Evolutionary conservation across 2,329 filamentous ascomycete species (phyloP).

Genomic region (Claviceps citrina): DNA sequence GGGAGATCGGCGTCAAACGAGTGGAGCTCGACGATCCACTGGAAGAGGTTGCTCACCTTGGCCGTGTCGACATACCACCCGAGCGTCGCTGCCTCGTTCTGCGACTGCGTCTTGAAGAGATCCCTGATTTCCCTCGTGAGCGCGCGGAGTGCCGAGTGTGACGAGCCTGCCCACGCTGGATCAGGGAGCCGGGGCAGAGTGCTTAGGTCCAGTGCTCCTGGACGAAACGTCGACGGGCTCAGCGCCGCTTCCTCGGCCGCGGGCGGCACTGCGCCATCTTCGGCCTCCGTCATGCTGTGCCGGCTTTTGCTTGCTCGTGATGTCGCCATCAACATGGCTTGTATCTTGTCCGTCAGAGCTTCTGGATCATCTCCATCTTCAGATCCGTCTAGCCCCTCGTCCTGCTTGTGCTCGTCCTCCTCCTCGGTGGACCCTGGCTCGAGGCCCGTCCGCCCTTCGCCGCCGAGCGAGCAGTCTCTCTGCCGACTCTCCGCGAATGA

Average conservation of each 20-base stretch:
- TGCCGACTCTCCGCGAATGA: constrained; percentile 5
- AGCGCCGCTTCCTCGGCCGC: no score
- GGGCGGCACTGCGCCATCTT: background rate
- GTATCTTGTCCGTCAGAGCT: background rate
- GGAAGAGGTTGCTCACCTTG: constrained; percentile 60
- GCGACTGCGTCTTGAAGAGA: constrained; percentile 49
- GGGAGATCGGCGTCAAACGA: constrained; percentile 57
- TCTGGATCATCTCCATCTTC: constrained; percentile 3
- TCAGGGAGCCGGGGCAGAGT: constrained; percentile 45
- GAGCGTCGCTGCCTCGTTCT: constrained; percentile 46
- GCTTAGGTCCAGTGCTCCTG: constrained; percentile 47
- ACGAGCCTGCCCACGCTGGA: constrained; percentile 17
- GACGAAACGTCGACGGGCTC: constrained; percentile 34
- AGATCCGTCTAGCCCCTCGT: no score
- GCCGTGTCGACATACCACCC: constrained; percentile 70
- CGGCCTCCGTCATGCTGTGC: background rate
- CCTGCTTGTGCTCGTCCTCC: no score
- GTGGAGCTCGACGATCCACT: constrained; percentile 85
- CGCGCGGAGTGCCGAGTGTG: constrained; percentile 12
- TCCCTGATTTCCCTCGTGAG: constrained; percentile 39
- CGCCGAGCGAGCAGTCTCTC: background rate
- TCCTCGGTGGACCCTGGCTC: background rate
- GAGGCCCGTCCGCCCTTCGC: background rate
- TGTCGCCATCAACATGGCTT: background rate
- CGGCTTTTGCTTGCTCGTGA: background rate